Evolutionary conservation across 2,329 filamentous ascomycete species (phyloP).

Genomic region (Fusarium clavum): DNA sequence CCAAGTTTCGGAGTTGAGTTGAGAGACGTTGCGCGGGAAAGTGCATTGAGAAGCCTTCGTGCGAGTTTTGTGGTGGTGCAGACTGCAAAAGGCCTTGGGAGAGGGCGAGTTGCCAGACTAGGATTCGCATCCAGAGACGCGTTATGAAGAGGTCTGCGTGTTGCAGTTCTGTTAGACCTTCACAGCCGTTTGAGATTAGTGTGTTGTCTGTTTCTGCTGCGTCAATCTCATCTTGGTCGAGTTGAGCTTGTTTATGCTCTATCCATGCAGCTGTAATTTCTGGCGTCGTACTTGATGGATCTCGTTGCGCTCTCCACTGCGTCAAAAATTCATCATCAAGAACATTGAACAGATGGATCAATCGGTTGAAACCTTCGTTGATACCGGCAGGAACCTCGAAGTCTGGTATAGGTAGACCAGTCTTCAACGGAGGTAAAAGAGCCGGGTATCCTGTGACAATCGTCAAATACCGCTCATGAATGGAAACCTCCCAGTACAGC

Average conservation of each 20-base stretch:
- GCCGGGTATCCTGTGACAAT: slow-evolving; percentile 60
- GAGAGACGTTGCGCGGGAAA: slow-evolving; percentile 55
- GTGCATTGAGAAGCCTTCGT: slow-evolving; percentile 55
- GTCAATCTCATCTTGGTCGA: slow-evolving; percentile 54
- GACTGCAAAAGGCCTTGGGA: slow-evolving; percentile 54
- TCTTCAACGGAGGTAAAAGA: slow-evolving; percentile 47
- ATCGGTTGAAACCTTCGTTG: slow-evolving; percentile 52
- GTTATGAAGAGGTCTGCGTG: slow-evolving; percentile 56
- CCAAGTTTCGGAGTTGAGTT: slow-evolving; percentile 53
- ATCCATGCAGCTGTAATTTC: slow-evolving; percentile 54
- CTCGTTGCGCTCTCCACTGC: slow-evolving; percentile 52
- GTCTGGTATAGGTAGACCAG: slow-evolving; percentile 48
- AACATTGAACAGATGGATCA: slow-evolving; percentile 53
- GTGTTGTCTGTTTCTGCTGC: slow-evolving; percentile 45
- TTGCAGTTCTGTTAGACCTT: slow-evolving; percentile 52
- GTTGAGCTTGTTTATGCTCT: slow-evolving; percentile 55
- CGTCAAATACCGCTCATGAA: slow-evolving; percentile 67
- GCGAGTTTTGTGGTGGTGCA: slow-evolving; percentile 46
- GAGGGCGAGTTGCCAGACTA: slow-evolving; percentile 57
- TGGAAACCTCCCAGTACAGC: slow-evolving; percentile 66
- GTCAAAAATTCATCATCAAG: slow-evolving; percentile 54
- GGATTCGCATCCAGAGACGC: slow-evolving; percentile 55
- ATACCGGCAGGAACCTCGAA: slow-evolving; percentile 49
- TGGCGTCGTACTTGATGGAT: slow-evolving; percentile 18
- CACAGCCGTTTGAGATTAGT: slow-evolving; percentile 41